These are phyloP conservation scores for Tanacetum coccineum DNA, from an alignment of 129 eudicot genomes.

Conservation along the genomic window DNA sequence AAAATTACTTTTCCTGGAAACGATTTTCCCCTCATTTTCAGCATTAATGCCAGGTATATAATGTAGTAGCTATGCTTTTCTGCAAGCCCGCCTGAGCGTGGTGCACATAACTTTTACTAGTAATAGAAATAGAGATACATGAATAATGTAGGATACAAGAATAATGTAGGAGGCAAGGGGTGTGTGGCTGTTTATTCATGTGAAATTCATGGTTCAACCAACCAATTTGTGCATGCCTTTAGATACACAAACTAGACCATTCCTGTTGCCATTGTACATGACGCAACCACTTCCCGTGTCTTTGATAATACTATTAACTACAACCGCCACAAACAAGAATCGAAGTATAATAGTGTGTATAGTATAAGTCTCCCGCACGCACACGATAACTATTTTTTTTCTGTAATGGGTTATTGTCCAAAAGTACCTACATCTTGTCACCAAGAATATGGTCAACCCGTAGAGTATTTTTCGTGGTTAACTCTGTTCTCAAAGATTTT, in stretches of 20 bases:
- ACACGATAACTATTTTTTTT: background rate
- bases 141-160: conserved; percentile 20
- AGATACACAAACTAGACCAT: conserved; percentile 19
- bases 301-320: conserved; percentile 11
- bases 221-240: conserved; percentile 26
- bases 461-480: too few relatives aligned
- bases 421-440: too few relatives aligned
- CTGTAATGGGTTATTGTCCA: background rate
- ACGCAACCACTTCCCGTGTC: conserved; percentile 29
- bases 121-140: conserved; percentile 22
- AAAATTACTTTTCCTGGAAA: conserved; percentile 47
- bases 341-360: background rate
- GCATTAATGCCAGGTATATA: conserved; percentile 8
- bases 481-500: too few relatives aligned
- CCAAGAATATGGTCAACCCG: too few relatives aligned
- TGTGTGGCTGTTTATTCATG: conserved; percentile 64
- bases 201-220: conserved; percentile 56
- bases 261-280: conserved; percentile 27
- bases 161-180: conserved; percentile 30
- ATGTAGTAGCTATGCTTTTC: background rate
- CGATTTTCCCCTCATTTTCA: conserved; percentile 51
- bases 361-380: background rate
- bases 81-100: conserved; percentile 12
- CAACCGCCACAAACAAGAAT: background rate
- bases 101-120: background rate